Evolutionary conservation across 2,329 filamentous ascomycete genomes (phyloP), one percentile per base, ranked within the genome.

Genomic region (Stagonosporopsis vannaccii): DNA sequence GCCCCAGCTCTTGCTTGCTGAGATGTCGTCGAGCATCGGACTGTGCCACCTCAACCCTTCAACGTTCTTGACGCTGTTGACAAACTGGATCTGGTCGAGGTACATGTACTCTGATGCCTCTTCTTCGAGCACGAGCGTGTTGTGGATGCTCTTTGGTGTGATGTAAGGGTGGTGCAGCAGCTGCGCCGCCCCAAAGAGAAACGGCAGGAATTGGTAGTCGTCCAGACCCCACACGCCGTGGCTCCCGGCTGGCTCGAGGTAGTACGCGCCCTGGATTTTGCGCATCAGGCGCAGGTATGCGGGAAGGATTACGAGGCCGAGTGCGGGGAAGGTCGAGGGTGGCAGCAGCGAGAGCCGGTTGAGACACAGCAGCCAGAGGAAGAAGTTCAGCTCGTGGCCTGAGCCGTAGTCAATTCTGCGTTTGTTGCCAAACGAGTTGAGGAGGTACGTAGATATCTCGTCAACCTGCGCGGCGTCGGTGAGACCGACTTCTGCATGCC

Each of bases 1-100:
- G 62, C 78, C 80, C 95, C 95, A 99, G 35, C 84, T 90, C 74
- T 91, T 93, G 15, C 94, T 90, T 1, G 91, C 88, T 3, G 90
- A 95, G 62, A 99, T 99, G 74, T 99, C 95, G 73, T 99, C 95
- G 17, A 99, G 85, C 96, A 99, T 98, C 3, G 96, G 95, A 62
- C 89, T 93, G 71, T 99, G 96, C 95, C 95, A 99, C 40, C 95
- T 85, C 58, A 99, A 80, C 1, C 93, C 94, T 70, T 96, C 92
- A 55, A 97, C 93, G 1, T 92, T 97, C 81, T 99, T 99, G 56
- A 96, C 96, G 65, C 88, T 91, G 78, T 98, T 97, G 55, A 99
- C 94, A 77, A 96, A 99, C 47, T 85, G 84, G 23, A 99, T 91
- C 77, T 98, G 95, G 48, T 93, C 90, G 0, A 99, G 85, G 69